These are phyloP conservation scores for Pestalotiopsis sp. DNA, from an alignment of 2,329 filamentous ascomycete species.

Conservation along the genomic window DNA sequence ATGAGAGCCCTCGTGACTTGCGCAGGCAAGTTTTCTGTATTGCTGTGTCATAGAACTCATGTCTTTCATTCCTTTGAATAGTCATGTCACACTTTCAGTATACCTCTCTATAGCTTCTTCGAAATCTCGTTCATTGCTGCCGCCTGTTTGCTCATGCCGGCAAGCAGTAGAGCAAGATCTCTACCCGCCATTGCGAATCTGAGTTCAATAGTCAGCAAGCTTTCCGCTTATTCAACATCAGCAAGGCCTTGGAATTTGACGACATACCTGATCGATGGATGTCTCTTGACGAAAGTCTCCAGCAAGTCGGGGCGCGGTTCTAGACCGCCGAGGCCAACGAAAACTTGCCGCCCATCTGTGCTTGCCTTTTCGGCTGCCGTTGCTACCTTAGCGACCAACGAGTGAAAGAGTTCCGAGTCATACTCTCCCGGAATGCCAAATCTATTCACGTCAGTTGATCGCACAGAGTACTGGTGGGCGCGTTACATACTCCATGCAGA, in stretches of 20 bases:
- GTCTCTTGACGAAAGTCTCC: slow-evolving; percentile 12
- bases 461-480: neutral
- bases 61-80: no score
- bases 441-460: neutral
- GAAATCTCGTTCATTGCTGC: slow-evolving; percentile 15
- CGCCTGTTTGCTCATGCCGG: slow-evolving; percentile 15
- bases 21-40: no score
- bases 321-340: slow-evolving; percentile 15
- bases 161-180: slow-evolving; percentile 12
- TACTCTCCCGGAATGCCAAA: slow-evolving; percentile 15
- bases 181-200: slow-evolving; percentile 17
- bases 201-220: neutral
- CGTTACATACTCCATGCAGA: slow-evolving; percentile 15
- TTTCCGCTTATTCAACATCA: no score
- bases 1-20: no score
- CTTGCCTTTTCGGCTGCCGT: slow-evolving; percentile 13
- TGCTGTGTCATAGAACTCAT: no score
- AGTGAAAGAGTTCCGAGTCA: slow-evolving; percentile 13
- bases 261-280: slow-evolving; percentile 13
- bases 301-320: slow-evolving; percentile 15
- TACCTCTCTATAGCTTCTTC: no score
- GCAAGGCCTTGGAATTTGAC: neutral
- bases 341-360: slow-evolving; percentile 11
- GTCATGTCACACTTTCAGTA: no score
- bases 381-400: slow-evolving; percentile 8